phyloP scores from a whole-genome alignment of 2,329 filamentous ascomycete genomes.

The Hymenoscyphus linearis region DNA sequence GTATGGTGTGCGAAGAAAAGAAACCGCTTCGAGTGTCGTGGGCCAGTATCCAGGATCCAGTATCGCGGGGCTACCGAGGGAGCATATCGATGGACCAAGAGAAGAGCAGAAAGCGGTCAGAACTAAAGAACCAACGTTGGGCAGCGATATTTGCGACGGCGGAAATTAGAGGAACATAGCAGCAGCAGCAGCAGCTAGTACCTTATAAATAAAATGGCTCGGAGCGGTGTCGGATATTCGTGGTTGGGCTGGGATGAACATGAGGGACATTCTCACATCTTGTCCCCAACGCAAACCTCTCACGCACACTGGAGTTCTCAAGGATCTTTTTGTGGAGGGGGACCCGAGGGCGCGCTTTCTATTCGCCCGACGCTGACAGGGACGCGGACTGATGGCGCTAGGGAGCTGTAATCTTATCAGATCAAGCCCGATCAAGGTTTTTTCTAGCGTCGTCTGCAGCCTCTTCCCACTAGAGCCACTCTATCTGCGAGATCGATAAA shows the following conservation, averaged over 20 bases:
- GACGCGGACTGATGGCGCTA: slow-evolving; percentile 1
- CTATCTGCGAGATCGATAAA: slow-evolving; percentile 4
- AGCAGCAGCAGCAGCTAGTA: background rate
- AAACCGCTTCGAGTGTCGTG: slow-evolving; percentile 4
- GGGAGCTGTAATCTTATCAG: slow-evolving; percentile 9
- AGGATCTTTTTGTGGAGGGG: background rate
- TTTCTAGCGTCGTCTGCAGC: background rate
- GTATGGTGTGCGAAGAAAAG: slow-evolving; percentile 6
- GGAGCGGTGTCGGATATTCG: background rate
- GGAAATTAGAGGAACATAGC: background rate
- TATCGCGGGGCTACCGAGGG: slow-evolving; percentile 26
- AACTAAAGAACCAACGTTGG: background rate
- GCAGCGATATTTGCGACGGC: background rate
- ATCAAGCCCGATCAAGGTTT: slow-evolving; percentile 6
- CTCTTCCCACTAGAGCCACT: too few species aligned
- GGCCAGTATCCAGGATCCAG: slow-evolving; percentile 14
- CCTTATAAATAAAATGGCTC: background rate
- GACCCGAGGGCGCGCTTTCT: background rate
- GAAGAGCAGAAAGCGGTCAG: slow-evolving; percentile 16
- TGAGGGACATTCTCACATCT: background rate
- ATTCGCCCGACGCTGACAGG: background rate
- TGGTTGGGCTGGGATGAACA: background rate
- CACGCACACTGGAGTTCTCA: background rate
- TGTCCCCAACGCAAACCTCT: too few species aligned
- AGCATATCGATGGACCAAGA: slow-evolving; percentile 20